Percentiles rank a stretch among this genome's conserved stretches.
Conservation (phyloP, 768 basidiomycete genomes). For the Leucosporidium scottii region DNA sequence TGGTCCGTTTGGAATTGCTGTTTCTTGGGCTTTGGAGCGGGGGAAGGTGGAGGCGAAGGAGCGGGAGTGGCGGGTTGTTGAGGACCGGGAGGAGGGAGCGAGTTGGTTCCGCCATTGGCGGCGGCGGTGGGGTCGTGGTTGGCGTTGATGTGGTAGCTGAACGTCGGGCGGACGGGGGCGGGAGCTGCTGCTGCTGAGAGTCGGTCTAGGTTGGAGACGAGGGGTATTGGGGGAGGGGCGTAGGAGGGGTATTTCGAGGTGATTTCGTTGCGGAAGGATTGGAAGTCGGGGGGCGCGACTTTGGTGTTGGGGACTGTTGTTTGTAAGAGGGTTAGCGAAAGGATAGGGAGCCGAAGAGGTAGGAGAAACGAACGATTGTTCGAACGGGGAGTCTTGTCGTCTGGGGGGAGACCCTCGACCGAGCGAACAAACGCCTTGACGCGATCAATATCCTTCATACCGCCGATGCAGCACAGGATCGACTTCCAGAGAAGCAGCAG, state of each 20-base stretch:
- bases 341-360: background rate
- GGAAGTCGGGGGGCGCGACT: constrained; percentile 82
- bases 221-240: constrained; percentile 48
- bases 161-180: constrained; percentile 63
- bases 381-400: constrained; percentile 8
- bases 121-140: constrained; percentile 40
- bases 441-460: constrained; percentile 72
- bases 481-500: constrained; percentile 93
- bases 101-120: constrained; percentile 51
- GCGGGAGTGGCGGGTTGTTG: constrained; percentile 23
- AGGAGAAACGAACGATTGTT: constrained; percentile 3
- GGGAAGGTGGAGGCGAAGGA: constrained; percentile 28
- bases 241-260: constrained; percentile 96
- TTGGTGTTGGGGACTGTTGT: constrained; percentile 52
- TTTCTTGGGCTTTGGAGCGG: constrained; percentile 73
- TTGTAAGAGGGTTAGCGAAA: background rate
- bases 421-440: constrained; percentile 81
- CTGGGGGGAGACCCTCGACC: constrained; percentile 61
- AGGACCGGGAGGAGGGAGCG: constrained; percentile 20
- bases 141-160: constrained; percentile 28
- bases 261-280: constrained; percentile 81
- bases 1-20: constrained; percentile 99
- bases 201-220: constrained; percentile 41
- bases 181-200: constrained; percentile 87
- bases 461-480: constrained; percentile 83